A percentile compares a stretch with the other conserved stretches of the same genome.
Conservation (phyloP, 192 early-diverging fungal species). For the Mycoemilia scoparia region DNA sequence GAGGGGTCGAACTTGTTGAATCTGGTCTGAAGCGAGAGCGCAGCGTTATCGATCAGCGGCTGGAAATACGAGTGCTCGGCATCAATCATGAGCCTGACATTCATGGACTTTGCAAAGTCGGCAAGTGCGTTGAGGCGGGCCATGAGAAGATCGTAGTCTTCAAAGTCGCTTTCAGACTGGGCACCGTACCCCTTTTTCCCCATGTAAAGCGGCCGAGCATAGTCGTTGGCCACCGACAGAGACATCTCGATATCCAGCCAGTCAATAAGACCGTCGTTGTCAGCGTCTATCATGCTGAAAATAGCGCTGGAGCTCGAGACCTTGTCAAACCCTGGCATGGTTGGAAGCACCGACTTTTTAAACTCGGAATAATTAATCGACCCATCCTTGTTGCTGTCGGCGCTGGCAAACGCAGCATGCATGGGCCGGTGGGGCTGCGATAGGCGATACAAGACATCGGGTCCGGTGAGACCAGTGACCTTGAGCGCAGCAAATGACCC, state of each 20-base stretch:
- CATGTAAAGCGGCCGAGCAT: constrained; percentile 29
- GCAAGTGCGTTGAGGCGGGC: constrained; percentile 48
- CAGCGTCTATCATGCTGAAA: constrained; percentile 23
- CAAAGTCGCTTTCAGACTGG: constrained; percentile 39
- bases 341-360: constrained; percentile 16
- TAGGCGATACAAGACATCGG: constrained; percentile 52
- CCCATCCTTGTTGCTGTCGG: constrained; percentile 34
- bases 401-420: constrained; percentile 26
- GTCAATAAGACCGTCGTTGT: constrained; percentile 38
- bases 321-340: constrained; percentile 10
- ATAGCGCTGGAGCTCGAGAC: constrained; percentile 20
- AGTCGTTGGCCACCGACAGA: constrained; percentile 42
- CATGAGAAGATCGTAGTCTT: constrained; percentile 48
- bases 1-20: too few species aligned
- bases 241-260: constrained; percentile 43
- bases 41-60: constrained; percentile 73
- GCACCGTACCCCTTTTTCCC: constrained; percentile 17
- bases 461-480: constrained; percentile 66
- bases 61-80: constrained; percentile 92
- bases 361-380: constrained; percentile 27
- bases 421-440: constrained; percentile 23
- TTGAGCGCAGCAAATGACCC: constrained; percentile 75
- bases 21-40: constrained; percentile 42
- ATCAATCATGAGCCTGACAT: constrained; percentile 72
- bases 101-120: constrained; percentile 34